Evolutionary conservation across 2,329 filamentous ascomycete species (phyloP), one percentile per base, ranked within the genome.

Genomic region (Amauroascus niger): DNA sequence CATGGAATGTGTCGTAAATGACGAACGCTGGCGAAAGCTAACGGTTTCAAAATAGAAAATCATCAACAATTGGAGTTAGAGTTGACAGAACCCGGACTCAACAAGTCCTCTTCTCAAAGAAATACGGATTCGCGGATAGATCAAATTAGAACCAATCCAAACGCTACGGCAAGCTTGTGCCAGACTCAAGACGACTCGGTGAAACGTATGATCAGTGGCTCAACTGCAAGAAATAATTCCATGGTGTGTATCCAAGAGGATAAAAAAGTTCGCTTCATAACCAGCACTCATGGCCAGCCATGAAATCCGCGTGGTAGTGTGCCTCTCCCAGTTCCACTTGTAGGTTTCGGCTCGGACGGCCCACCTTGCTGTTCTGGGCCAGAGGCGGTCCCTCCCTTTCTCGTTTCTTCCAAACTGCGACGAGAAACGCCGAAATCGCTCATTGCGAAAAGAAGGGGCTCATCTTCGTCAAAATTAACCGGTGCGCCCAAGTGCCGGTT

Each of bases 361-460:
- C 18, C 48, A 32, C 26, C n/a, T 35, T 44, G 39, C 9, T 43
- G 35, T 13, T 39, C 30, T 40, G 32, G 5, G n/a, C 3, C n/a
- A 3, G 35, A 7, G 11, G 20, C 13, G 7, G 32, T 7, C 2
- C 41, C 33, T 33, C 22, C 35, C n/a, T 53, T 46, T 30, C 24
- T 46, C 11, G 14, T 24, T 58, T 73, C 71, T 55, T 74, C 71
- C 22, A 72, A 59, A 53, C 71, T 73, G 49, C 71, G 67, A 37
- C 71, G 64, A 7, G 70, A 69, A 37, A 62, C 67, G 7, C 69
- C 69, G 52, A 74, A 71, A 50, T 74, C 71, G 54, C 71, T 74
- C 71, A 74, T 74, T 33, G 71, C 69, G 58, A 74, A 74, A 3
- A 74, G 61, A 6, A 74, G 59, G 7, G 71, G 71, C 53, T 74